These are phyloP conservation scores for Leucogyrophana mollusca DNA, from an alignment of 768 basidiomycete species.

Conservation along the genomic window DNA sequence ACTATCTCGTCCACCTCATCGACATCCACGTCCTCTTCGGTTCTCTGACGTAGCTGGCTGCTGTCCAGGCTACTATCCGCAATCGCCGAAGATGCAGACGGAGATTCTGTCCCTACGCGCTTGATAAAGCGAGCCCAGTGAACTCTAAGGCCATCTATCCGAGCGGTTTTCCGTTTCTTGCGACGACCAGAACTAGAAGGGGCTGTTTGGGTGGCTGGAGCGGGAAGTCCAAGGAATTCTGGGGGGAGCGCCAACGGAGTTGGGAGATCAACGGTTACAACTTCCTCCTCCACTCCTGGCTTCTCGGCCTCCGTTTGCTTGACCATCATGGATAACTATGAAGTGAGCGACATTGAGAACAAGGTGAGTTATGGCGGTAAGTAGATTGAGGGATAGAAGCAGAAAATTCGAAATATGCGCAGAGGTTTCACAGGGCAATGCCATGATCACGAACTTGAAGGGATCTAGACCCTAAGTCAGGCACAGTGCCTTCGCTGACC, in stretches of 20 bases:
- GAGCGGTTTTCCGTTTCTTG: slow-evolving; percentile 36
- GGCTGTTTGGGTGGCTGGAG: slow-evolving; percentile 38
- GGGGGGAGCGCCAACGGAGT: slow-evolving; percentile 7
- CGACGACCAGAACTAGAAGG: slow-evolving; percentile 18
- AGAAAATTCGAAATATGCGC: too few relatives aligned
- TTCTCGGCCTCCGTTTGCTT: too few relatives aligned
- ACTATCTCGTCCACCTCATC: slow-evolving; percentile 68
- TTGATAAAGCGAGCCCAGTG: slow-evolving; percentile 53
- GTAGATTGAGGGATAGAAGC: too few relatives aligned
- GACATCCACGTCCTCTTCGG: slow-evolving; percentile 30
- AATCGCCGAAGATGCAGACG: slow-evolving; percentile 51
- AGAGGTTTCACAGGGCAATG: too few relatives aligned
- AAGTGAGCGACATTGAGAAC: too few relatives aligned
- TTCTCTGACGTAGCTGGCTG: slow-evolving; percentile 27
- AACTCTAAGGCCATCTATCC: slow-evolving; percentile 36
- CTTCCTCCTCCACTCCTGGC: too few relatives aligned
- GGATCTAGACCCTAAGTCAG: too few relatives aligned
- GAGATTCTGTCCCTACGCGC: slow-evolving; percentile 55
- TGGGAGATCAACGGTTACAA: too few relatives aligned
- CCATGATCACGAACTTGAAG: too few relatives aligned
- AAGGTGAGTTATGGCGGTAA: too few relatives aligned
- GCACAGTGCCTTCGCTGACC: too few relatives aligned
- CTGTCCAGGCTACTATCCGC: slow-evolving; percentile 48
- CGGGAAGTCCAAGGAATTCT: slow-evolving; percentile 33
- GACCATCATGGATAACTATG: too few relatives aligned